Percentiles rank a stretch among this genome's conserved stretches.
These are phyloP conservation scores for Debaryomyces coudertii DNA, from an alignment of 1,139 yeast genomes.

Conservation along the genomic window DNA sequence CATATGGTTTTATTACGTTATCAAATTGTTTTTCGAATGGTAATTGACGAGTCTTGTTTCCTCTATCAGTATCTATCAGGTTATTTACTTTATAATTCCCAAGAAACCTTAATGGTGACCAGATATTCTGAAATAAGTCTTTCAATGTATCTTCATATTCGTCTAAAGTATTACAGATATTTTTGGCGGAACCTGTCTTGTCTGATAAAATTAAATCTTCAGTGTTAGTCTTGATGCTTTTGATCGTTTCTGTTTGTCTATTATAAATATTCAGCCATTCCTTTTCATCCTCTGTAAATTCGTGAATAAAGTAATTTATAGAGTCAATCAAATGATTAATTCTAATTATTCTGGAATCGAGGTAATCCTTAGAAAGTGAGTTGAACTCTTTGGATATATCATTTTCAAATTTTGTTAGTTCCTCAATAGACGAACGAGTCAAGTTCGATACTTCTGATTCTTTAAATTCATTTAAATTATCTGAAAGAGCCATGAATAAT, in stretches of 20 bases:
- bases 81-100: constrained; percentile 12
- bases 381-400: constrained; percentile 37
- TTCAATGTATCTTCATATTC: constrained; percentile 36
- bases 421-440: constrained; percentile 29
- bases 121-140: constrained; percentile 32
- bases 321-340: constrained; percentile 33
- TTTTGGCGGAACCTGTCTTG: constrained; percentile 21
- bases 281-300: constrained; percentile 33
- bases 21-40: constrained; percentile 38
- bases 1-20: constrained; percentile 28
- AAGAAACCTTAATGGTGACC: constrained; percentile 38
- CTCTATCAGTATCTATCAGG: constrained; percentile 11
- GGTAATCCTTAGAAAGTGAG: constrained; percentile 30
- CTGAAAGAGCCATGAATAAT: constrained; percentile 6
- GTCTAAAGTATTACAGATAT: constrained; percentile 24
- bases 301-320: constrained; percentile 31
- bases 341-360: constrained; percentile 36
- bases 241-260: constrained; percentile 40
- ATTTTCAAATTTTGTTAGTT: constrained; percentile 33
- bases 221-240: constrained; percentile 34
- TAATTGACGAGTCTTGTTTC: constrained; percentile 18
- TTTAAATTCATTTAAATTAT: constrained; percentile 6
- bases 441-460: constrained; percentile 13
- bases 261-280: constrained; percentile 39
- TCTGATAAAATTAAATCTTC: constrained; percentile 33